These are phyloP conservation scores for Coccomyxa sp. DNA, from an alignment of 139 green algal species.

Conservation along the genomic window DNA sequence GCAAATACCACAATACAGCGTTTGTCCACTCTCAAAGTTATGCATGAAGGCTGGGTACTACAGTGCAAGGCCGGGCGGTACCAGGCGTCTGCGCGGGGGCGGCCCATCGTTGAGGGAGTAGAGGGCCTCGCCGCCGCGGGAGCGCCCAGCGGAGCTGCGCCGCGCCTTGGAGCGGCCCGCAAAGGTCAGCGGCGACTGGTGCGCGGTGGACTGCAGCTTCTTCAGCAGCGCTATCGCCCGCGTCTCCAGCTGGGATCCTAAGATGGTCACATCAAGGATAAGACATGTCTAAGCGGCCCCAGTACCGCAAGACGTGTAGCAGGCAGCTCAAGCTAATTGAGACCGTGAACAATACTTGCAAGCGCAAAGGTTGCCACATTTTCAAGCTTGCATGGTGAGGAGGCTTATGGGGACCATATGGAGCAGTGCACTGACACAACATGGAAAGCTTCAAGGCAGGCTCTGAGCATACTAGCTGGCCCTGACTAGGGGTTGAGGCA, in stretches of 20 bases:
- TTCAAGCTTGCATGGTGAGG: neutral
- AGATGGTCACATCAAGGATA: conserved; percentile 4
- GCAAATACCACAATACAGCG: too few species aligned
- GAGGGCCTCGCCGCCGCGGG: conserved; percentile 2
- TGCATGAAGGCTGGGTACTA: too few species aligned
- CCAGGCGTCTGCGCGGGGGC: too few species aligned
- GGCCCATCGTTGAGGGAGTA: too few species aligned
- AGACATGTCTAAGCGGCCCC: neutral
- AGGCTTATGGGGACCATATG: neutral
- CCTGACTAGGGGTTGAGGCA: too few species aligned
- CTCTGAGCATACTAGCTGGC: too few species aligned
- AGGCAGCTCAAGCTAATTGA: too few species aligned
- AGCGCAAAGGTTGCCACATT: neutral
- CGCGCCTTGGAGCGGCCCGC: neutral
- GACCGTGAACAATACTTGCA: neutral
- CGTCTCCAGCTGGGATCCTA: conserved; percentile 83
- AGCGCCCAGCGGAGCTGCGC: conserved; percentile 1
- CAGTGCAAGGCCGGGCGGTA: too few species aligned
- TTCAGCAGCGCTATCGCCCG: conserved; percentile 72
- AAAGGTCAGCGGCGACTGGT: conserved; percentile 2
- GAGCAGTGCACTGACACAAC: neutral
- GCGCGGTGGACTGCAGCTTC: conserved; percentile 46
- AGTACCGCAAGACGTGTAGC: neutral
- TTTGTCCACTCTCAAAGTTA: too few species aligned
- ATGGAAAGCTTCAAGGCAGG: too few species aligned